These are phyloP conservation scores for Gaertneriomyces semiglobifer DNA, from an alignment of 192 early-diverging fungal species.

Conservation along the genomic window DNA sequence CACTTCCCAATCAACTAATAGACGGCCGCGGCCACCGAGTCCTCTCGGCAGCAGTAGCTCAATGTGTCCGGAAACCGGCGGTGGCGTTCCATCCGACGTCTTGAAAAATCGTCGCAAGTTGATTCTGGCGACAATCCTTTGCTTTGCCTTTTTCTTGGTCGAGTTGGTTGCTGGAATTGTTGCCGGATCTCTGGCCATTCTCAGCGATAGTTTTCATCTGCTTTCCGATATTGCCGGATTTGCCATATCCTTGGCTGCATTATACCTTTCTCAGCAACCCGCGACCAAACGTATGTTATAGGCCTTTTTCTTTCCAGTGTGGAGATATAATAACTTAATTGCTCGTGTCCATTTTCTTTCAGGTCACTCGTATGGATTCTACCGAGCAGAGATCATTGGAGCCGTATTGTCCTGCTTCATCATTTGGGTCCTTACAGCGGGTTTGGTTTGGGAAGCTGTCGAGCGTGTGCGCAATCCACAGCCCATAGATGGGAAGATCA, in stretches of 20 bases:
- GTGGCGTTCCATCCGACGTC: background rate
- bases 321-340: background rate
- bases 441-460: slow-evolving; percentile 68
- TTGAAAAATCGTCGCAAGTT: slow-evolving; percentile 33
- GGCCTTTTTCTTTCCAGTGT: background rate
- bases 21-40: background rate
- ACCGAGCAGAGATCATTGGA: slow-evolving; percentile 76
- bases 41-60: background rate
- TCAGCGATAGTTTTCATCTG: slow-evolving; percentile 74
- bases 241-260: slow-evolving; percentile 62
- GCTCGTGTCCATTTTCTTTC: background rate
- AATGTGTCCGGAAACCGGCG: slow-evolving; percentile 16
- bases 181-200: slow-evolving; percentile 69
- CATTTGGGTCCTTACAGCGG: slow-evolving; percentile 73
- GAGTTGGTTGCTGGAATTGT: slow-evolving; percentile 62
- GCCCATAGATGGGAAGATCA: slow-evolving; percentile 63
- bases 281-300: slow-evolving; percentile 55
- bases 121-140: slow-evolving; percentile 54
- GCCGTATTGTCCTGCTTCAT: slow-evolving; percentile 70
- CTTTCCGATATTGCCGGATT: slow-evolving; percentile 73
- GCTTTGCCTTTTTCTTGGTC: slow-evolving; percentile 59
- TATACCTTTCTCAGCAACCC: slow-evolving; percentile 59
- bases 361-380: slow-evolving; percentile 69
- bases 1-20: background rate
- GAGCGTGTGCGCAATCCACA: slow-evolving; percentile 61